phyloP scores from a whole-genome alignment of 148 eudicot genomes.

The Dysphania ambrosioides region DNA sequence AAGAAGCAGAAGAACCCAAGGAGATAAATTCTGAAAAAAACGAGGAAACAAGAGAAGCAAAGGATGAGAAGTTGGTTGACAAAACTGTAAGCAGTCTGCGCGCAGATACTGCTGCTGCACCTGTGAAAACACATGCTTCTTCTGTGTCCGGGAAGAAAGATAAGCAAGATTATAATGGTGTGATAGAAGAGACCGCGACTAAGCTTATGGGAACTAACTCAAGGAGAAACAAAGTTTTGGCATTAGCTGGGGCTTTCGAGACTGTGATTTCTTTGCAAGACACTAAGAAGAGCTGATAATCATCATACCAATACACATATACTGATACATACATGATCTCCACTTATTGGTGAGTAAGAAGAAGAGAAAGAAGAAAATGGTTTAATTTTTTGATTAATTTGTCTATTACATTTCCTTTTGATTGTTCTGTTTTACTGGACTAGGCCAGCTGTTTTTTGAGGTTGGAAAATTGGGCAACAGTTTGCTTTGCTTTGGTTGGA shows the following conservation, averaged over 20 bases:
- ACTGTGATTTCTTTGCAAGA: constrained; percentile 61
- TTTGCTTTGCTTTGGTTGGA: constrained; percentile 11
- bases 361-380: background rate
- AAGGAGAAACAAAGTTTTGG: constrained; percentile 60
- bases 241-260: constrained; percentile 77
- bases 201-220: constrained; percentile 39
- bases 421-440: background rate
- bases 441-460: constrained; percentile 15
- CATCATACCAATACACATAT: background rate
- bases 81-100: background rate
- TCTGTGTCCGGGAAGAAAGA: constrained; percentile 34
- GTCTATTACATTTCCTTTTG: background rate
- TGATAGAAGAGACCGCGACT: constrained; percentile 60
- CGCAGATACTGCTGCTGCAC: background rate
- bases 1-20: background rate
- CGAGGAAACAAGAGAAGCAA: constrained; percentile 21
- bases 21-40: constrained; percentile 23
- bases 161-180: constrained; percentile 45
- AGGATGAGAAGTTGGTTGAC: background rate
- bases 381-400: constrained; percentile 11
- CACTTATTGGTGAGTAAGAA: background rate
- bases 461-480: constrained; percentile 2
- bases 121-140: constrained; percentile 8
- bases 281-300: constrained; percentile 28
- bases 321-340: background rate